Percentiles rank a stretch among this genome's conserved stretches.
Evolutionary conservation across 139 green algal species (phyloP).

Genomic region (Picochlorum sp.): DNA sequence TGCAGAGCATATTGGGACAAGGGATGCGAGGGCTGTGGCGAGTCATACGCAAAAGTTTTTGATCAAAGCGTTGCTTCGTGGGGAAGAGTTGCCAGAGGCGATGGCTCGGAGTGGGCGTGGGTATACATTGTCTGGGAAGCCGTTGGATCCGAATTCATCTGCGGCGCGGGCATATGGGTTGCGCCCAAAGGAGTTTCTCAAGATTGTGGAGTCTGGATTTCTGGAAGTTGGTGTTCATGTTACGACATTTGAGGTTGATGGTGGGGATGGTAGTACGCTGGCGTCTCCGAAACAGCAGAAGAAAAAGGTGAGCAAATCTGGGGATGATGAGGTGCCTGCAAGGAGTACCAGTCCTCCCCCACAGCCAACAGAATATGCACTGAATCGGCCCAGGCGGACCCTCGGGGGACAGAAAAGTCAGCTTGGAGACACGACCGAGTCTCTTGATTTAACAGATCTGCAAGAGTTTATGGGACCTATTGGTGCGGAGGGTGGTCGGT

Average conservation of each 20-base stretch:
- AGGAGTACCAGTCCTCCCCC: neutral
- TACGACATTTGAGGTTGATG: conserved; percentile 21
- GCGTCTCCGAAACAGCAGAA: conserved; percentile 1
- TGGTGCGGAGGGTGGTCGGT: conserved; percentile 26
- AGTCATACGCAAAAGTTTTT: conserved; percentile 75
- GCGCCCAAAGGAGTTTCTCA: conserved; percentile 44
- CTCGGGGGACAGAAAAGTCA: conserved; percentile 7
- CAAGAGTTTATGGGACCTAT: conserved; percentile 48
- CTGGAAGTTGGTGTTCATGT: conserved; percentile 27
- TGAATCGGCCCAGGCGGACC: conserved; percentile 48
- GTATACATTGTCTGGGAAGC: conserved; percentile 51
- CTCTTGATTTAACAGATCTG: conserved; percentile 44
- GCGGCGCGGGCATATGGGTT: conserved; percentile 69
- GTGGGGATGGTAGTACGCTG: conserved; percentile 1
- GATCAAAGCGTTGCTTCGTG: conserved; percentile 63
- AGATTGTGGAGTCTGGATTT: conserved; percentile 4
- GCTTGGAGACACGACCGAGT: conserved; percentile 56
- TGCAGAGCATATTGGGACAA: conserved; percentile 42
- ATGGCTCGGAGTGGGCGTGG: conserved; percentile 13
- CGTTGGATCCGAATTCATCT: conserved; percentile 61
- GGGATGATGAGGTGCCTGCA: conserved; percentile 2
- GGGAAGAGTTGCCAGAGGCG: conserved; percentile 48
- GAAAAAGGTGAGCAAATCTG: neutral
- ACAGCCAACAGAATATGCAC: conserved; percentile 56
- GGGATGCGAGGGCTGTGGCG: conserved; percentile 52